A percentile compares a stretch with the other conserved stretches of the same genome.
phyloP scores from a whole-genome alignment of 164 flowering plant genomes.

The Vitis riparia region DNA sequence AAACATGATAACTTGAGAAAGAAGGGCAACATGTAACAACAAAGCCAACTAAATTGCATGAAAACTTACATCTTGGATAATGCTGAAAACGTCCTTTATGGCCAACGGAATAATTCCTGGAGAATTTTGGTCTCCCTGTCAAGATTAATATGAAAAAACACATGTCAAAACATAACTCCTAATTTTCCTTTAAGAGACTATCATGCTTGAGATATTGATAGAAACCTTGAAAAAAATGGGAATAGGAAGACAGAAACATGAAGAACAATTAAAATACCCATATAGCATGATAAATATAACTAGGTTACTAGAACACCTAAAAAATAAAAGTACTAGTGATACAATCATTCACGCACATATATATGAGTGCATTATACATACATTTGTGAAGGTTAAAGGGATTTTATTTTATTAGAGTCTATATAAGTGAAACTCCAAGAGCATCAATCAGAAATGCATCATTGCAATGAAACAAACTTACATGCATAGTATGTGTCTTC shows the following conservation, averaged over 20 bases:
- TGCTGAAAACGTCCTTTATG: constrained; percentile 97
- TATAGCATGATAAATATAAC: not conserved
- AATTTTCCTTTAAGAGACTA: too few species aligned
- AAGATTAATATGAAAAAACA: constrained; percentile 15
- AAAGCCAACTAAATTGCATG: not conserved
- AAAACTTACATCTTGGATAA: constrained; percentile 91
- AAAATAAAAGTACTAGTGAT: too few species aligned
- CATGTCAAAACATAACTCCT: constrained; percentile 2
- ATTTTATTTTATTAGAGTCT: not conserved
- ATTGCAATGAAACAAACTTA: constrained; percentile 36
- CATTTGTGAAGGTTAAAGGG: not conserved
- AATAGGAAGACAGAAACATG: not conserved
- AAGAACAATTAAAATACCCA: not conserved
- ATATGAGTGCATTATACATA: not conserved
- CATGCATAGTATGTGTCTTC: constrained; percentile 99
- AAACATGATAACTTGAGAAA: not conserved
- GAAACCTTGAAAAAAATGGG: not conserved
- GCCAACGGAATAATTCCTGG: constrained; percentile 97
- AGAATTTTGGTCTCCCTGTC: constrained; percentile 88
- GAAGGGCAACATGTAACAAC: not conserved
- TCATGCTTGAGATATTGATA: not conserved
- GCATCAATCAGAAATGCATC: not conserved
- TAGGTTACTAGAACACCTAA: not conserved
- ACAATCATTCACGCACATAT: not conserved
- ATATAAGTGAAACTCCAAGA: not conserved